Evolutionary conservation across 495 filamentous ascomycete species (phyloP).

Genomic region (Xylaria longipes): DNA sequence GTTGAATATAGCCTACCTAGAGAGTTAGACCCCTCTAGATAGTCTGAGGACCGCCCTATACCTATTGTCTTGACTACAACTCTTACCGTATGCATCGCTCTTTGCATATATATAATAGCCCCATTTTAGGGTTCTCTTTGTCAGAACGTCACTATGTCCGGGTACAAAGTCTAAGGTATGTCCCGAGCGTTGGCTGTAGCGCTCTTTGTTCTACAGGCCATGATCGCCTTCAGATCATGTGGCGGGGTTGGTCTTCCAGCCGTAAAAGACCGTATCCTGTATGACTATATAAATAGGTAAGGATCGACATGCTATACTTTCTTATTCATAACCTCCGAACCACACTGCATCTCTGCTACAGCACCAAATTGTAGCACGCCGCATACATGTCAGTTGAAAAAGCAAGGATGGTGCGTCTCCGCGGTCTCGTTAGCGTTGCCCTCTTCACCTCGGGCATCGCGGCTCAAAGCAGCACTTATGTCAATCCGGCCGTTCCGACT

Average conservation of each 20-base stretch:
- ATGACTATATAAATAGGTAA: background rate
- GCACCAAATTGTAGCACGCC: background rate
- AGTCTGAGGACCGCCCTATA: background rate
- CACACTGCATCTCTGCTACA: background rate
- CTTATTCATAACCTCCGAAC: background rate
- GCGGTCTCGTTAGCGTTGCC: background rate
- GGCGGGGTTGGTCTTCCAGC: background rate
- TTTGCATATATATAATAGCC: background rate
- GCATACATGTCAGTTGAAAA: background rate
- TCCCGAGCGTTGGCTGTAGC: background rate
- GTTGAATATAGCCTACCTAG: background rate
- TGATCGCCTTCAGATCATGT: background rate
- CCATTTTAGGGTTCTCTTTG: background rate
- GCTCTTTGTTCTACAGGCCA: background rate
- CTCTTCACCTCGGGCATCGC: background rate
- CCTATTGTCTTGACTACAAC: background rate
- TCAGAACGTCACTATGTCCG: background rate
- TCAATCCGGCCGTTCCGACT: constrained; percentile 46
- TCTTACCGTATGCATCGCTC: background rate
- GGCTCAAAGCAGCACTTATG: constrained; percentile 27
- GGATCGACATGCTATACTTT: background rate
- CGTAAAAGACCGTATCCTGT: background rate
- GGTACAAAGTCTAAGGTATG: background rate
- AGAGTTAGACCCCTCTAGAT: background rate
- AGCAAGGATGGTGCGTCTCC: background rate